Evolutionary conservation across 768 basidiomycete species (phyloP).

Genomic region (Strobilomyces echinocephalus): DNA sequence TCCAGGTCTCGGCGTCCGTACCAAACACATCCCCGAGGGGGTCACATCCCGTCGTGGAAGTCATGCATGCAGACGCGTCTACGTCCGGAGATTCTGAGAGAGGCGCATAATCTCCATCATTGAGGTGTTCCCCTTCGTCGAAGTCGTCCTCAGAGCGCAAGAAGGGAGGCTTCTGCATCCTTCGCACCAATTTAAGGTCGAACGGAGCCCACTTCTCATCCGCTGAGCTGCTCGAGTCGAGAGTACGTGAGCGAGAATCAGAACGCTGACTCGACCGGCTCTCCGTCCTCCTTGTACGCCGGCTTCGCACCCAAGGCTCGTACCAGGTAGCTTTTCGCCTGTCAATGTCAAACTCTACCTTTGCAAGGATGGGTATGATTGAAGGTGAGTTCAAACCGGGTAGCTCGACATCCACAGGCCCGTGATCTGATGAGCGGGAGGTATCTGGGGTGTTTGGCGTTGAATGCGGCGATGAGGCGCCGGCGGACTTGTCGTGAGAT

Average conservation of each 20-base stretch:
- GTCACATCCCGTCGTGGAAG: slow-evolving; percentile 37
- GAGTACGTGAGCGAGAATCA: slow-evolving; percentile 19
- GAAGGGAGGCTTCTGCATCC: slow-evolving; percentile 39
- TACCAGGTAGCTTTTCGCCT: slow-evolving; percentile 76
- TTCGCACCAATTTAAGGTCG: slow-evolving; percentile 48
- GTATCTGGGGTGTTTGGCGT: slow-evolving; percentile 54
- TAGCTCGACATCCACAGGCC: slow-evolving; percentile 51
- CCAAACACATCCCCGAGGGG: slow-evolving; percentile 62
- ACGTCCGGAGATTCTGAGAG: slow-evolving; percentile 25
- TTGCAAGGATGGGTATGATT: slow-evolving; percentile 81
- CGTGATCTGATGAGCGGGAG: slow-evolving; percentile 36
- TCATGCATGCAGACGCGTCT: slow-evolving; percentile 37
- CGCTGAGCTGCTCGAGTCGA: slow-evolving; percentile 19
- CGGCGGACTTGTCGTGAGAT: slow-evolving; percentile 45
- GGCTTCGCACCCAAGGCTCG: slow-evolving; percentile 72
- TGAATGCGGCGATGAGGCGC: slow-evolving; percentile 39
- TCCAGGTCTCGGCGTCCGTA: slow-evolving; percentile 61
- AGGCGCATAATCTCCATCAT: slow-evolving; percentile 22
- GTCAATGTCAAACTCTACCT: slow-evolving; percentile 95
- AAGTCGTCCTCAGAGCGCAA: slow-evolving; percentile 23
- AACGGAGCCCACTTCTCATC: slow-evolving; percentile 39
- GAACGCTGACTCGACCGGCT: slow-evolving; percentile 33
- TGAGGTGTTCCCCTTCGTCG: slow-evolving; percentile 28
- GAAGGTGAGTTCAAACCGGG: slow-evolving; percentile 62
- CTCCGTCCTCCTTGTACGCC: slow-evolving; percentile 52